phyloP scores from a whole-genome alignment of 148 eudicot genomes.

The Linanthus parryae region DNA sequence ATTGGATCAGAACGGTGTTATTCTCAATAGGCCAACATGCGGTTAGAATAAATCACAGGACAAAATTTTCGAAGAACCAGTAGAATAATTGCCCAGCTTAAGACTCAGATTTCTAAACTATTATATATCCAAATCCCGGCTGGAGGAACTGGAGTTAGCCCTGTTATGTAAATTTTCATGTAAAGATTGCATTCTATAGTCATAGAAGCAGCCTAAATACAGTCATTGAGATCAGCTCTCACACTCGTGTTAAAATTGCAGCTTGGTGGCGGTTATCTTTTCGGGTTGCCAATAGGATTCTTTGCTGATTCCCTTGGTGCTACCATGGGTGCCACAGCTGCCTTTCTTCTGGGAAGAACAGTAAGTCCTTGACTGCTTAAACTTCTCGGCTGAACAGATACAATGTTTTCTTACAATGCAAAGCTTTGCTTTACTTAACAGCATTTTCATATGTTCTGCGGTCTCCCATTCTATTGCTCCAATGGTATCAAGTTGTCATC shows the following conservation, averaged over 20 bases:
- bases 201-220: neutral
- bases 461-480: no score
- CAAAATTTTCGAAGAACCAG: no score
- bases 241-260: conserved; percentile 18
- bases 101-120: no score
- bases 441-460: neutral
- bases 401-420: no score
- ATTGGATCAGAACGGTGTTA: no score
- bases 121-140: no score
- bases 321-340: conserved; percentile 73
- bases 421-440: neutral
- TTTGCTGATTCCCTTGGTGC: conserved; percentile 83
- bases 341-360: conserved; percentile 85
- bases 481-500: neutral
- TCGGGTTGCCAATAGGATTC: conserved; percentile 75
- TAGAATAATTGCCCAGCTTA: no score
- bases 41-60: no score
- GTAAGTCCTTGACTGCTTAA: conserved; percentile 29
- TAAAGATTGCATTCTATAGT: neutral
- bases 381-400: neutral
- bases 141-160: no score
- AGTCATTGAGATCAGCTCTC: neutral
- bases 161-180: no score
- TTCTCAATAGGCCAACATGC: no score
- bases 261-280: conserved; percentile 95